A percentile compares a stretch with the other conserved stretches of the same genome.
These are phyloP conservation scores for Cystoisospora suis DNA, from an alignment of 169 alveolate genomes.

Conservation along the genomic window DNA sequence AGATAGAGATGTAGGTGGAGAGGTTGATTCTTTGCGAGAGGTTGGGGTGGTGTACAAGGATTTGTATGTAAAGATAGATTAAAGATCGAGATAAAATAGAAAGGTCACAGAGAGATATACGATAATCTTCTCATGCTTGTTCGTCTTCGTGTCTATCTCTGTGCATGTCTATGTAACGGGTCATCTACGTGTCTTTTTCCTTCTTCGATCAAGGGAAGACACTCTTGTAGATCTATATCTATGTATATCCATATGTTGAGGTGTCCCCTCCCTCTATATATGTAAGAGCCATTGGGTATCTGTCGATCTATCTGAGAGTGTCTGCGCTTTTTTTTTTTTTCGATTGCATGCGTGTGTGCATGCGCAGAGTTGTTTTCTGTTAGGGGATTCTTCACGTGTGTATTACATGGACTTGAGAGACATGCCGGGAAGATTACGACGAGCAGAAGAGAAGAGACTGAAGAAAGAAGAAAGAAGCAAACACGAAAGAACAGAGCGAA, in stretches of 20 bases:
- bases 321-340: not conserved
- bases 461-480: not conserved
- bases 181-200: not conserved
- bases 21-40: too few species aligned
- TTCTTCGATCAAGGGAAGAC: not conserved
- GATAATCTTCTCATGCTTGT: too few species aligned
- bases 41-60: too few species aligned
- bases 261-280: not conserved
- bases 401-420: conserved; percentile 32
- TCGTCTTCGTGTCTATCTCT: too few species aligned
- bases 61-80: too few species aligned
- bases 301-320: not conserved
- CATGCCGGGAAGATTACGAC: not conserved
- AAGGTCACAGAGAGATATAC: too few species aligned
- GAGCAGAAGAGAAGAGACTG: not conserved
- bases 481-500: not conserved
- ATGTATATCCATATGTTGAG: not conserved
- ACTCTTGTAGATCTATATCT: not conserved
- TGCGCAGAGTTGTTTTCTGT: conserved; percentile 50
- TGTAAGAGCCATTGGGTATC: not conserved
- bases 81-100: too few species aligned
- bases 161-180: too few species aligned
- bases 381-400: conserved; percentile 32
- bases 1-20: too few species aligned
- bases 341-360: not conserved